These are phyloP conservation scores for Ophiostoma perfectum DNA, from an alignment of 2,329 filamentous ascomycete genomes.

Conservation along the genomic window DNA sequence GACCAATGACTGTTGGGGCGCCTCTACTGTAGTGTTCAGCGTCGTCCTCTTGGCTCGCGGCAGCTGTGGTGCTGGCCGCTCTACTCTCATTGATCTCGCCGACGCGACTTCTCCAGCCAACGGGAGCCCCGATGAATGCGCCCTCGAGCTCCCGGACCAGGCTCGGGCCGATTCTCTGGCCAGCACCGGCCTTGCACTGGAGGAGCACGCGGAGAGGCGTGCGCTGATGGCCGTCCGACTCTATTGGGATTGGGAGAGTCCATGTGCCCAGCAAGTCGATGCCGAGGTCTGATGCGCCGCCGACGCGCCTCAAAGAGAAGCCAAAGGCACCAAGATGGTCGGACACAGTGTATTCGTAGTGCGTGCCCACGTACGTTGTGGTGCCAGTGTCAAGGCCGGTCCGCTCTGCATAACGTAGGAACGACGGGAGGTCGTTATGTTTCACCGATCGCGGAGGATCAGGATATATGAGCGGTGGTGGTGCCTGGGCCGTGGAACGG, in stretches of 20 bases:
- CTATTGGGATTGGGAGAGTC: slow-evolving; percentile 44
- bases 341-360: slow-evolving; percentile 68
- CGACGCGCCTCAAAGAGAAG: slow-evolving; percentile 60
- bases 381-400: slow-evolving; percentile 50
- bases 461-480: slow-evolving; percentile 39
- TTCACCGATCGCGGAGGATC: slow-evolving; percentile 40
- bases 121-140: slow-evolving; percentile 66
- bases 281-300: slow-evolving; percentile 61
- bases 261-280: slow-evolving; percentile 71
- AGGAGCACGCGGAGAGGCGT: slow-evolving; percentile 44
- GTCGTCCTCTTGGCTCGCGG: neutral
- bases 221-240: slow-evolving; percentile 25
- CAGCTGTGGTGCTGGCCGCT: too few species aligned
- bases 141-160: slow-evolving; percentile 74
- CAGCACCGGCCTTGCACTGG: slow-evolving; percentile 64
- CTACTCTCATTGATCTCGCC: neutral
- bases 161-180: slow-evolving; percentile 48
- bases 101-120: slow-evolving; percentile 54
- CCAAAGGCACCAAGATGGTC: slow-evolving; percentile 53
- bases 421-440: slow-evolving; percentile 61
- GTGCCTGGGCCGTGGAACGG: neutral
- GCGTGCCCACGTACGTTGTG: slow-evolving; percentile 64
- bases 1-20: slow-evolving; percentile 57
- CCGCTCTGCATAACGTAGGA: slow-evolving; percentile 57
- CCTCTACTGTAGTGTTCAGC: neutral